These are phyloP conservation scores for Lupinus albus DNA, from an alignment of 306 rosid species.

Conservation along the genomic window DNA sequence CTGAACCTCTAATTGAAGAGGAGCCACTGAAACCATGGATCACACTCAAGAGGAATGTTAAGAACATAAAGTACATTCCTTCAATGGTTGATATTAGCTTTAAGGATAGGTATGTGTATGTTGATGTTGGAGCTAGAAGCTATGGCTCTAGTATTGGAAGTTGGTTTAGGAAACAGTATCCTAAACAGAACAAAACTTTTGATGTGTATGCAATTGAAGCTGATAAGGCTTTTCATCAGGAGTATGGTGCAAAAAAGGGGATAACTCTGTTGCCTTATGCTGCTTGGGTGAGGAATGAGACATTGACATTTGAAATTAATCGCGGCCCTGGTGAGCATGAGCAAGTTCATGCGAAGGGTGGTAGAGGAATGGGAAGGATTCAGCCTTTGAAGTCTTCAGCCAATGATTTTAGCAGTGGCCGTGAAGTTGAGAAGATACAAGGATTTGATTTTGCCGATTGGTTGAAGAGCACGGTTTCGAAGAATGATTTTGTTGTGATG, in stretches of 20 bases:
- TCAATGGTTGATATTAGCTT: slow-evolving; percentile 86
- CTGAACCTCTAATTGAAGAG: slow-evolving; percentile 67
- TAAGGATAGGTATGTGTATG: slow-evolving; percentile 72
- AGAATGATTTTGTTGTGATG: slow-evolving; percentile 90
- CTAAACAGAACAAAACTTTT: slow-evolving; percentile 88
- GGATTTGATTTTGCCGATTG: slow-evolving; percentile 86
- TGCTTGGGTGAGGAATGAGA: slow-evolving; percentile 96
- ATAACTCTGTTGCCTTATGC: slow-evolving; percentile 77
- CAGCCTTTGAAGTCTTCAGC: slow-evolving; percentile 55
- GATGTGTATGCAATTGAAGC: slow-evolving; percentile 92
- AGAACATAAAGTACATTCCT: slow-evolving; percentile 73
- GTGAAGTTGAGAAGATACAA: slow-evolving; percentile 69
- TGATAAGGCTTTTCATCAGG: slow-evolving; percentile 71
- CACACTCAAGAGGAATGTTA: slow-evolving; percentile 77
- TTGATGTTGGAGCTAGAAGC: slow-evolving; percentile 92
- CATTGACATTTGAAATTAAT: slow-evolving; percentile 72
- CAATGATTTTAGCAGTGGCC: slow-evolving; percentile 40
- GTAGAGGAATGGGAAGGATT: slow-evolving; percentile 95
- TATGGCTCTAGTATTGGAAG: slow-evolving; percentile 94
- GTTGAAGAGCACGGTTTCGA: slow-evolving; percentile 70
- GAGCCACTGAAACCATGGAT: slow-evolving; percentile 96
- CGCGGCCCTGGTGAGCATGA: slow-evolving; percentile 64
- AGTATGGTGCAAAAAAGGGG: slow-evolving; percentile 70
- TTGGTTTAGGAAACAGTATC: slow-evolving; percentile 93
- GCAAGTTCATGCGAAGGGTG: slow-evolving; percentile 52